Base-by-base conservation (phyloP, 2,329 filamentous ascomycete genomes). In the Colletotrichum destructivum region DNA sequence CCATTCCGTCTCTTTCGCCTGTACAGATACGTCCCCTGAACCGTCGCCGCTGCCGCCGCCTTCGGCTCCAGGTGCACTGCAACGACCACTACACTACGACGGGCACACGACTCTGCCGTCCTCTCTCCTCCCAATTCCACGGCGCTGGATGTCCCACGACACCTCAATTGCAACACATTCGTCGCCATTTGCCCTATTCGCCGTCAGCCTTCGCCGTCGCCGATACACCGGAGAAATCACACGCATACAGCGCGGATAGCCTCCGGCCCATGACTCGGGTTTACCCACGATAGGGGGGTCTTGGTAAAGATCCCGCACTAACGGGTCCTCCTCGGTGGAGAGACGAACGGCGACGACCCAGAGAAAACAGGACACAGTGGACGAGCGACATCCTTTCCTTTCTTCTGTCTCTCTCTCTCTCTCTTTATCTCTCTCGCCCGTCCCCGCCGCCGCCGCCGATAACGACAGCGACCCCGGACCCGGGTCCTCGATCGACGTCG, bases 1-100 rank as follows among this genome's bases (percentile, higher is more conserved):
- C 54, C 69, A 71, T 71, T 69, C 69, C 69, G 64, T 35, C 12
- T 54, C 44, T 71, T 69, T 69, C 63, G 69, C 69, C 54, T 71
- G 59, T 40, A 40, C 59, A 52, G 55, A 31, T 31, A 31, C 35
- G 46, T 71, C 40, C 59, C 69, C 65, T 63, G 69, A 71, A 55
- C 21, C 46, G 47, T 46, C 44, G 7, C 26, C 59, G 31, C 59
- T 8, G 21, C 31, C 31, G n/a, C 38, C 21, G 47, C 31, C 47
- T 40, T 62, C 31, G 56, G 42, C 52, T 55, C 49, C 40, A 38
- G 51, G 31, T 54, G 35, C 35, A 38, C 35, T 38, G 35, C 35
- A 38, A 38, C 35, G 9, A 38, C 9, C 9, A 71, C 38, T 40
- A n/a, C 26, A 46, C 49, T 51, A 49, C 54, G 23, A 38, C 40